phyloP scores from a whole-genome alignment of 2,329 filamentous ascomycete genomes.

The Hypoxylon sp. region DNA sequence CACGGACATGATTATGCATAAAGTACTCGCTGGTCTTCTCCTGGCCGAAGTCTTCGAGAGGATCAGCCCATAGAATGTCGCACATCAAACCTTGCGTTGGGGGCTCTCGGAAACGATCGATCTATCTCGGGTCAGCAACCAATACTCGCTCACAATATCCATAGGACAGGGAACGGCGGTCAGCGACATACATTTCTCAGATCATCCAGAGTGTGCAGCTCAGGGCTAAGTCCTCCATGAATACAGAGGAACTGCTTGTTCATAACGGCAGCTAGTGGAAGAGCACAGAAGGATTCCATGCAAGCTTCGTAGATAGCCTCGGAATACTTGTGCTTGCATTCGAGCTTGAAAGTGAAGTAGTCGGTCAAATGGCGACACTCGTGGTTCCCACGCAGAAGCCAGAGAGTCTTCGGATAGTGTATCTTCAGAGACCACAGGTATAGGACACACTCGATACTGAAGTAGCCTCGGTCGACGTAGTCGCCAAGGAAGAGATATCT shows the following conservation, averaged over 20 bases:
- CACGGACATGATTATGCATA: conserved; percentile 97
- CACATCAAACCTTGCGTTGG: conserved; percentile 99
- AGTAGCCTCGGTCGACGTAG: conserved; percentile 98
- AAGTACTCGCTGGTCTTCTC: conserved; percentile 99
- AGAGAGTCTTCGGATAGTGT: conserved; percentile 97
- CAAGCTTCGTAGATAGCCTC: conserved; percentile 97
- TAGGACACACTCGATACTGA: conserved; percentile 98
- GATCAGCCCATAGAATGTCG: conserved; percentile 98
- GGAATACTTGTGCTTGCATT: conserved; percentile 99
- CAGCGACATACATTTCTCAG: conserved; percentile 79
- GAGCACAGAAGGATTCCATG: conserved; percentile 96
- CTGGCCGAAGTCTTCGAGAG: conserved; percentile 97
- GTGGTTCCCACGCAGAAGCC: conserved; percentile 97
- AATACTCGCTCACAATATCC: background rate
- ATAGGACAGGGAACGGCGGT: conserved; percentile 7
- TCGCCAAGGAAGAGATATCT: conserved; percentile 97
- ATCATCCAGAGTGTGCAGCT: conserved; percentile 95
- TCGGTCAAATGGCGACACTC: conserved; percentile 99
- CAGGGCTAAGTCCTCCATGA: conserved; percentile 94
- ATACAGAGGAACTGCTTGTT: conserved; percentile 99
- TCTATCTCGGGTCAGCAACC: conserved; percentile 65
- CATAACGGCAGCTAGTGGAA: conserved; percentile 97
- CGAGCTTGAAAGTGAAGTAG: conserved; percentile 99
- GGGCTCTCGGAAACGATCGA: conserved; percentile 97
- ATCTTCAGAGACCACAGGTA: conserved; percentile 99